Base-by-base conservation (phyloP, 768 basidiomycete species). In the Hysterangium stoloniferum region DNA sequence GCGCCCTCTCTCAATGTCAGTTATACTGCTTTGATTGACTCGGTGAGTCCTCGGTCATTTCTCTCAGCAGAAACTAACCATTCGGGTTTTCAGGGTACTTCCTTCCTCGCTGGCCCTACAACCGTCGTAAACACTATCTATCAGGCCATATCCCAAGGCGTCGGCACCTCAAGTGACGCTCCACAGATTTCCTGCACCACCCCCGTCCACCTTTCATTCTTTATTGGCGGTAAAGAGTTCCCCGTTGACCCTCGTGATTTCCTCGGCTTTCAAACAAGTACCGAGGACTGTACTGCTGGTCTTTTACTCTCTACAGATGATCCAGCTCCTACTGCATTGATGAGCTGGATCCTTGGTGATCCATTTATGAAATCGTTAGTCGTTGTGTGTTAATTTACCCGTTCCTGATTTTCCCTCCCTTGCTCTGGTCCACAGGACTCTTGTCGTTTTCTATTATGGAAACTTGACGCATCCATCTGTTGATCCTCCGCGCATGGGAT, bases 171-270 rank as follows among this genome's bases (percentile, higher is more conserved):
- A 6, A 15, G 8, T 17, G 13, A 28, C 17, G 22, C 15, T 19
- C 35, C 6, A n/a, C 28, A 4, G 28, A 42, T 34, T 20, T 20
- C 48, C 3, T 50, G 48, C 37, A 41, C 24, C 4, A 27, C 28
- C 7, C 48, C 48, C 4, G 37, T 41, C 6, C 15, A 37, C 19
- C 40, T 50, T 13, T 28, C 48, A 7, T 50, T 25, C 31, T 36
- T 50, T 19, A 50, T 50, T 29, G 48, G 48, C n/a, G 48, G 48
- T 15, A 40, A 50, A 24, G 13, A 40, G n/a, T 50, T 50, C 32
- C 37, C 48, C 7, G 25, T 50, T 17, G 48, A 50, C 42, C 48
- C 48, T 27, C 48, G 48, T 27, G 48, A 50, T 31, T 50, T 50
- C 40, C 22, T 50, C n/a, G 29, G 29, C 15, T 2, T n/a, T 17